Base-by-base conservation (phyloP, 805 yeast species). In the Metschnikowia santaceciliae region DNA sequence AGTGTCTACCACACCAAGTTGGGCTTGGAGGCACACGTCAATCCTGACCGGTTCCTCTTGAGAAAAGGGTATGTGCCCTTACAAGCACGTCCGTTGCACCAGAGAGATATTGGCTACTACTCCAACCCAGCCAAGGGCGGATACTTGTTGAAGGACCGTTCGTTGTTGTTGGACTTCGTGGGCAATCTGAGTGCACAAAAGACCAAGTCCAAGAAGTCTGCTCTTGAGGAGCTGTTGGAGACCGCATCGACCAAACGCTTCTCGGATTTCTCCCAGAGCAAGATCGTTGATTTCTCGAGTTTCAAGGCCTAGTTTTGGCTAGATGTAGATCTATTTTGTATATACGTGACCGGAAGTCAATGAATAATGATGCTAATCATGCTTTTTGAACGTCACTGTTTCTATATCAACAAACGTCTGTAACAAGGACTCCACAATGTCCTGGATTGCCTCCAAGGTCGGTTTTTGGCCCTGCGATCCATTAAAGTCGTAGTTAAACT, bases 11-110 rank as follows among this genome's bases (percentile, higher is more conserved):
- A 79, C 63, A 76, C 80, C 42, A 68, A 67, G 47, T 70, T 90
- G 33, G 84, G 88, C 3, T 79, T 87, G 61, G 75, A 81, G 61
- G 92, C 90, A 3, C 94, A 90, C 61, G 74, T 89, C 37, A 69
- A 83, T 42, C 97, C 98, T 10, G 79, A 81, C 43, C 76, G 83
- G 67, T 86, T 84, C 59, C 66, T 87, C 44, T 68, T 75, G 56
- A 86, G 78, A 61, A 84, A 82, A 63, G 96, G 95, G 15, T 82
- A 90, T 56, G 67, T 91, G 14, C 98, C 98, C 42, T 66, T 89
- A 57, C 83, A 81, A 47, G 90, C 97, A 1, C 82, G 90, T 68
- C 99, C 99, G 13, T 86, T 85, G 7, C 83, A 81, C 59, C 82
- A 88, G 70, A 86, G 88, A 69, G 90, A 86, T 62, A 83, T 92